These are phyloP conservation scores for Gynochthodes officinalis DNA, from an alignment of 257 asterid genomes.

Conservation along the genomic window DNA sequence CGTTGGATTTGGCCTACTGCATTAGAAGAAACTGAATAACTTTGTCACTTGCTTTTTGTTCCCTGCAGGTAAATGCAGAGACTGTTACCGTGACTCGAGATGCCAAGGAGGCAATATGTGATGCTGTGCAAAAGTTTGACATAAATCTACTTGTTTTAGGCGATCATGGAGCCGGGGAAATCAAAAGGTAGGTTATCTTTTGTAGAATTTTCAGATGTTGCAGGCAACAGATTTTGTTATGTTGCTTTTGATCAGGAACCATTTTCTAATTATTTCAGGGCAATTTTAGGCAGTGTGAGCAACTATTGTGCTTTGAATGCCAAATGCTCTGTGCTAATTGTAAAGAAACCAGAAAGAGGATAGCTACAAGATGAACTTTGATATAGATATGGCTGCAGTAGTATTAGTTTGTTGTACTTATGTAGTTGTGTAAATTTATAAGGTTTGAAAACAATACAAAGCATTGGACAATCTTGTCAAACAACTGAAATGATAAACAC, in stretches of 20 bases:
- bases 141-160: slow-evolving; percentile 25
- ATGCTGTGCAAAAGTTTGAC: slow-evolving; percentile 11
- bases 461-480: neutral
- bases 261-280: slow-evolving; percentile 9
- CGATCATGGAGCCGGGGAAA: slow-evolving; percentile 12
- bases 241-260: neutral
- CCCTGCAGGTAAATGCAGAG: slow-evolving; percentile 24
- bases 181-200: slow-evolving; percentile 18
- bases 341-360: slow-evolving; percentile 29
- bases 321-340: slow-evolving; percentile 51
- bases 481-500: neutral
- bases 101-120: slow-evolving; percentile 23
- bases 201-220: neutral
- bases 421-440: neutral
- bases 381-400: neutral
- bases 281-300: slow-evolving; percentile 49
- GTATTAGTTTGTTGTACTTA: neutral
- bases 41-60: neutral
- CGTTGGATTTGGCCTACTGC: too few species aligned
- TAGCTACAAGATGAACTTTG: neutral
- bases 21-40: too few species aligned
- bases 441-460: neutral
- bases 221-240: too few species aligned
- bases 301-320: slow-evolving; percentile 56
- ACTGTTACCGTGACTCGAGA: slow-evolving; percentile 11